These are phyloP conservation scores for Noccaea bulbosa DNA, from an alignment of 345 rosid species.

Conservation along the genomic window DNA sequence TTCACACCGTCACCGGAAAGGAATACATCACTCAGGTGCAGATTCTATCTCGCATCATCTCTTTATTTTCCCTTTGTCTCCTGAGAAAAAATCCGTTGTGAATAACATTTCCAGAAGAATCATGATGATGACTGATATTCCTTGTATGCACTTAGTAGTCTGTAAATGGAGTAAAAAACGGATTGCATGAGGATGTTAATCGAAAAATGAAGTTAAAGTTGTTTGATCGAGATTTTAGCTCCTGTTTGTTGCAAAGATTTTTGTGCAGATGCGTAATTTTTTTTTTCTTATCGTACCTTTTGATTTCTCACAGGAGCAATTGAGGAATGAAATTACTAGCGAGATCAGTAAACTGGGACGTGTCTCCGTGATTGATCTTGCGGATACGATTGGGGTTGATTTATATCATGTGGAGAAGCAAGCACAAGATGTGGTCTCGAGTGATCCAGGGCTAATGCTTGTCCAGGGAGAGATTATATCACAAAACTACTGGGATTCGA, in stretches of 20 bases:
- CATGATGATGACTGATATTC: neutral
- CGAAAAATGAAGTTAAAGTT: constrained; percentile 22
- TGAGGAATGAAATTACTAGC: constrained; percentile 68
- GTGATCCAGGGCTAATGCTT: constrained; percentile 60
- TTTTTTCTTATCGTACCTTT: neutral
- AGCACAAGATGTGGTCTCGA: constrained; percentile 63
- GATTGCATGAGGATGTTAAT: constrained; percentile 25
- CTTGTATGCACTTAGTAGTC: neutral
- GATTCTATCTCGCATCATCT: constrained; percentile 1
- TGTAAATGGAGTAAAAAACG: neutral
- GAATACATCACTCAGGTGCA: constrained; percentile 89
- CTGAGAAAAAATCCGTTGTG: constrained; percentile 7
- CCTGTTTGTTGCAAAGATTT: neutral
- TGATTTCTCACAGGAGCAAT: constrained; percentile 62
- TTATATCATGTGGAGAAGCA: constrained; percentile 94
- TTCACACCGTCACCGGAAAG: constrained; percentile 94
- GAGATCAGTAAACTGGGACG: constrained; percentile 79
- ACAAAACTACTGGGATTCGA: constrained; percentile 86
- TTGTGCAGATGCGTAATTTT: neutral
- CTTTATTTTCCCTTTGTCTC: constrained; percentile 13
- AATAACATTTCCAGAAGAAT: constrained; percentile 1
- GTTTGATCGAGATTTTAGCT: constrained; percentile 24
- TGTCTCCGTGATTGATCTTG: constrained; percentile 83
- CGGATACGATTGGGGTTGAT: constrained; percentile 84
- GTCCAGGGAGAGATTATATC: constrained; percentile 93